Evolutionary conservation across 1,284 basidiomycete genomes (phyloP), one percentile per base, ranked within the genome.

Genomic region (Stygiomarasmius scandens): DNA sequence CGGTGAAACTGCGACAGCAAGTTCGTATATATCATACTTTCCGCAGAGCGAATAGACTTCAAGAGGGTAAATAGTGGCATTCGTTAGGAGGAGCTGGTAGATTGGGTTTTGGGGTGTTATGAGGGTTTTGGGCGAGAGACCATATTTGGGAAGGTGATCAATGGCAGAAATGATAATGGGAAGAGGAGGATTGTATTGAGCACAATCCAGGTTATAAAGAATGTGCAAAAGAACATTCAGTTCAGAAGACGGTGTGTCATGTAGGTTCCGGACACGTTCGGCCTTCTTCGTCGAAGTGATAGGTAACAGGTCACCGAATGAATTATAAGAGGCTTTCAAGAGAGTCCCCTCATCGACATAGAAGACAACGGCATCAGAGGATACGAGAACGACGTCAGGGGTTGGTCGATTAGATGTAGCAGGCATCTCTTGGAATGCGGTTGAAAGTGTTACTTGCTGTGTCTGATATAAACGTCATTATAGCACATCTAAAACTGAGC

Each of bases 331-430:
- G 16, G 16, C 32, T 3, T 19, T 14, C 22, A 55, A 25, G n/a
- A 55, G 54, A 24, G 48, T 29, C 2, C 24, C 10, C 25, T 55
- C 29, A 38, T 55, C 25, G 23, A 49, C 38, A 23, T 43, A 50
- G n/a, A 55, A 49, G 24, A 50, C 38, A 2, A 55, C 38, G 20
- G 22, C 25, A 20, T 55, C 54, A 14, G 27, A 23, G n/a, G 54
- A 41, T 32, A 55, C 32, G 8, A 55, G 25, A 14, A 55, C 29
- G 32, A 44, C 27, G 23, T 55, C 54, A 8, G 41, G 32, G 2
- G 36, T 20, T 20, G 52, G 52, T 19, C 52, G 38, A n/a, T 19
- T 41, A 19, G 38, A 12, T 4, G 11, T 4, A 9, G 14, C 16
- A 16, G n/a, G n/a, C 4, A 4, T 41, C 4, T 8, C 38, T 19